phyloP scores from a whole-genome alignment of 2,329 filamentous ascomycete species.

The Phaeosphaeria sp. region DNA sequence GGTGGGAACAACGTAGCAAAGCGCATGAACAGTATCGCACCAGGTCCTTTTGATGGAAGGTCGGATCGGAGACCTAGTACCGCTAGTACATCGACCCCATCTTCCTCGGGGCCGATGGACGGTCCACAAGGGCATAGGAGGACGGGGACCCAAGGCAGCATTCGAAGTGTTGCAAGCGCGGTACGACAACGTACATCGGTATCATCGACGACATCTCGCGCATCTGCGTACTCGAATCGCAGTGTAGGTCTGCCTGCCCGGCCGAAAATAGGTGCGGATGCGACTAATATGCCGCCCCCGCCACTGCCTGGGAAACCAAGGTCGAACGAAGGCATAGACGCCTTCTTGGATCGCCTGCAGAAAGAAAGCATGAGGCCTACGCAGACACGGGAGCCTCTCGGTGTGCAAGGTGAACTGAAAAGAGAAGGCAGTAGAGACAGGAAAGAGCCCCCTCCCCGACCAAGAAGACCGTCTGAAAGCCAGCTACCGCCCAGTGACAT shows the following conservation, averaged over 20 bases:
- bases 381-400: conserved; percentile 21
- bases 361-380: conserved; percentile 35
- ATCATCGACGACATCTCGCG: conserved; percentile 38
- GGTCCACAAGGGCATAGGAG: conserved; percentile 43
- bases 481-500: conserved; percentile 27
- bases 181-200: conserved; percentile 35
- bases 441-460: conserved; percentile 26
- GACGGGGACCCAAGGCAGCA: conserved; percentile 45
- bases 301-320: conserved; percentile 28
- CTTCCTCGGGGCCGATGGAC: conserved; percentile 25
- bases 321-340: conserved; percentile 45
- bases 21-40: conserved; percentile 70
- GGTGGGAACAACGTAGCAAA: conserved; percentile 59
- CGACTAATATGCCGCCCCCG: conserved; percentile 20
- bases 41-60: conserved; percentile 68
- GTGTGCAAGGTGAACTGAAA: conserved; percentile 26
- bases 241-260: conserved; percentile 31
- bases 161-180: conserved; percentile 34
- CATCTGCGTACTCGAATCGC: conserved; percentile 39
- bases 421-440: conserved; percentile 31
- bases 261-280: conserved; percentile 26
- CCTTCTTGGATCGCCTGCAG: conserved; percentile 46
- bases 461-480: conserved; percentile 38
- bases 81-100: conserved; percentile 40
- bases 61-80: conserved; percentile 40